phyloP scores from a whole-genome alignment of 768 basidiomycete species.

The Lactifluus subvellereus region DNA sequence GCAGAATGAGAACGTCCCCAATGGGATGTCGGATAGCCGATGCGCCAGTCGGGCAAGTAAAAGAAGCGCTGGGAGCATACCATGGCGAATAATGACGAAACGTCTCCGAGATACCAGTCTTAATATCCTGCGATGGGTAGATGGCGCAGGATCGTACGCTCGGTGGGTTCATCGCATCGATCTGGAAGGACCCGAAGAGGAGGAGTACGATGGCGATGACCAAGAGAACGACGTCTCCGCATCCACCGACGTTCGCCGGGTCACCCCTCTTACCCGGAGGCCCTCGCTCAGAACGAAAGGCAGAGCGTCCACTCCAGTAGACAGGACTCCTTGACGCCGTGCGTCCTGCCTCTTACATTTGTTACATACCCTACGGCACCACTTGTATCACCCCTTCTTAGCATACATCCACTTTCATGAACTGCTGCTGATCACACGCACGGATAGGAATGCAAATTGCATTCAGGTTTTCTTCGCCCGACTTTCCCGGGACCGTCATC shows the following conservation, averaged over 20 bases:
- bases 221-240: constrained; percentile 32
- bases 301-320: constrained; percentile 2
- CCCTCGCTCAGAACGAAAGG: constrained; percentile 41
- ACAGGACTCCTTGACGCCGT: constrained; percentile 4
- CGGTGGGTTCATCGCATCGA: constrained; percentile 51
- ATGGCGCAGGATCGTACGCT: constrained; percentile 53
- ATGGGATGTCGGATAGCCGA: constrained; percentile 29
- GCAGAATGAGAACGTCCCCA: constrained; percentile 32
- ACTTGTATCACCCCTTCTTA: background rate
- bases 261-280: constrained; percentile 62
- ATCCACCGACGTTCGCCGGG: constrained; percentile 33
- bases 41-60: constrained; percentile 37
- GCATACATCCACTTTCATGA: background rate
- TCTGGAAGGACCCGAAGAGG: constrained; percentile 34
- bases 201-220: constrained; percentile 32
- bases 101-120: constrained; percentile 57
- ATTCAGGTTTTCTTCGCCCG: background rate
- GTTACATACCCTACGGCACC: background rate
- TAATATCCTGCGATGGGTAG: constrained; percentile 62
- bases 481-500: background rate
- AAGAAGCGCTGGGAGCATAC: constrained; percentile 37
- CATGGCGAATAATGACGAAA: constrained; percentile 55
- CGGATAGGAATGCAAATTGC: constrained; percentile 8
- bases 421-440: constrained; percentile 8
- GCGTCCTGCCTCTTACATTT: constrained; percentile 1